Conservation (phyloP, 148 eudicot genomes). For the Spergularia bocconei region DNA sequence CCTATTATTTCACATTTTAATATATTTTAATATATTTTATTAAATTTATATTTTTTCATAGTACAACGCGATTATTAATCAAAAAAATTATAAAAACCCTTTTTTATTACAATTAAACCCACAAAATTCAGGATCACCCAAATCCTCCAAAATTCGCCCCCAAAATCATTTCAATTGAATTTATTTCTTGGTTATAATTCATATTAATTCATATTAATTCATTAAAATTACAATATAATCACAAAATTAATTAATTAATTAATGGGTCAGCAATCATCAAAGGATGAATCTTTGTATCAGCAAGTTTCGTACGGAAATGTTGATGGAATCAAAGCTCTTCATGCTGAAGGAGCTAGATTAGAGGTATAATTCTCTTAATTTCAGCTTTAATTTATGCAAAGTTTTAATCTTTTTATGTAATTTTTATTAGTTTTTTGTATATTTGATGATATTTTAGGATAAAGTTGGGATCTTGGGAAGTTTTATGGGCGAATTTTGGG, state of each 20-base stretch:
- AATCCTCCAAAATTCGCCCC: conserved; percentile 3
- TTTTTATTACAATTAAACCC: too few relatives aligned
- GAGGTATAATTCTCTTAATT: conserved; percentile 55
- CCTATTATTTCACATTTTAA: too few relatives aligned
- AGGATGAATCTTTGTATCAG: conserved; percentile 76
- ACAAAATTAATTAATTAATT: neutral
- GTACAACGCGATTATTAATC: too few relatives aligned
- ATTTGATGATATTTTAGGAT: neutral
- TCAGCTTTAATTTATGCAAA: neutral
- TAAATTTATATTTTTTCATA: too few relatives aligned
- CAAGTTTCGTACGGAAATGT: conserved; percentile 65
- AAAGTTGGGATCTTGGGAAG: neutral
- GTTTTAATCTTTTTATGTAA: neutral
- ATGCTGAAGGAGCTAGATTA: conserved; percentile 71
- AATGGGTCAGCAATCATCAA: conserved; percentile 90
- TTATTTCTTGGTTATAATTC: neutral
- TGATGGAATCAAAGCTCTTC: conserved; percentile 77
- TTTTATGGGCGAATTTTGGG: neutral
- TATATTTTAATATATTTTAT: too few relatives aligned
- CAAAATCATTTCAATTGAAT: neutral
- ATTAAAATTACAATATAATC: neutral
- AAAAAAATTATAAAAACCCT: too few relatives aligned
- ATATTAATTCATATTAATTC: neutral
- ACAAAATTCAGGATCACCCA: too few relatives aligned
- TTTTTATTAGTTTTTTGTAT: conserved; percentile 1